Percentiles rank a stretch among this genome's conserved stretches.
Conservation (phyloP, 495 filamentous ascomycete species). For the Penicillium waksmanii region DNA sequence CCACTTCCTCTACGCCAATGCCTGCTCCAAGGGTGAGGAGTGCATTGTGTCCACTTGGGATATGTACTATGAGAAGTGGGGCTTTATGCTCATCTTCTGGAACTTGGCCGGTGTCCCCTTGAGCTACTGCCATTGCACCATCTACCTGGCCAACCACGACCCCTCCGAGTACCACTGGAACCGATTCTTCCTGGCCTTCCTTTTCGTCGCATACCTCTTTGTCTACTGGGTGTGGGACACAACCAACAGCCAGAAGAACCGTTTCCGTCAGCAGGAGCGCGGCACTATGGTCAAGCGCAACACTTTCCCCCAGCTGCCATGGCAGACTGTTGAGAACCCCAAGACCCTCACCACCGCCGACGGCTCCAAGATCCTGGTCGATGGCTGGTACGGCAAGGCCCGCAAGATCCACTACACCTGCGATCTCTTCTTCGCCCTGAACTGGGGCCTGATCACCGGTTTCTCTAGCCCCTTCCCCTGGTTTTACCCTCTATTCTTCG, state of each 20-base stretch:
- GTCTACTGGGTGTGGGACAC: conserved; percentile 94
- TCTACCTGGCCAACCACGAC: conserved; percentile 89
- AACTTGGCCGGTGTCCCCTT: conserved; percentile 95
- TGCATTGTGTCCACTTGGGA: conserved; percentile 94
- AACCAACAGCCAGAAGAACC: conserved; percentile 92
- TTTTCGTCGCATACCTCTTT: conserved; percentile 77
- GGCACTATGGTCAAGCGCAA: conserved; percentile 73
- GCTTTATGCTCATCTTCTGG: conserved; percentile 99
- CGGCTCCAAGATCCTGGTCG: conserved; percentile 81
- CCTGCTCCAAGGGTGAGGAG: conserved; percentile 95
- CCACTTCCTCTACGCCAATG: conserved; percentile 95
- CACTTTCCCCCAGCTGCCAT: conserved; percentile 92
- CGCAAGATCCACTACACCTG: conserved; percentile 96
- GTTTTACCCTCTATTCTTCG: conserved; percentile 96
- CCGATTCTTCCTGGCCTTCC: conserved; percentile 61
- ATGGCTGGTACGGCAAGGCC: conserved; percentile 93
- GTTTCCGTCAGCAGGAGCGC: conserved; percentile 80
- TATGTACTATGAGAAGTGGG: conserved; percentile 99
- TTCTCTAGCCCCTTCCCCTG: conserved; percentile 88
- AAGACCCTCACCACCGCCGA: conserved; percentile 77
- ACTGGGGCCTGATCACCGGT: conserved; percentile 68
- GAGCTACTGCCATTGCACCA: conserved; percentile 94
- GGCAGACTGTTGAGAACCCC: conserved; percentile 85
- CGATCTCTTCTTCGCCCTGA: conserved; percentile 76
- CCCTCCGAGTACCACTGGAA: conserved; percentile 84